phyloP scores from a whole-genome alignment of 352 stramenopile species.

The Phytopythium helicoides region DNA sequence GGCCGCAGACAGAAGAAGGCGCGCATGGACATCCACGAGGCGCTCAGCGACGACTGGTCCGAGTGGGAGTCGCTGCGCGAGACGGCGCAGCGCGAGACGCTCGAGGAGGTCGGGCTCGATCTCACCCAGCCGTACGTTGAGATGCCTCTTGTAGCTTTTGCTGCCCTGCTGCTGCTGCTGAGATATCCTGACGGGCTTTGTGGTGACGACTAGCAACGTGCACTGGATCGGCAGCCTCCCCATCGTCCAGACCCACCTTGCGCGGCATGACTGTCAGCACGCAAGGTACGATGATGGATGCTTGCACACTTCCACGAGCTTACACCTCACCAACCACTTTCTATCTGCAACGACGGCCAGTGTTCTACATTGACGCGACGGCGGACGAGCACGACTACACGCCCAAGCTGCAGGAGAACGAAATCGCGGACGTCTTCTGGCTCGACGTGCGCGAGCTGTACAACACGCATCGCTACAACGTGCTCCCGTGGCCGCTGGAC shows the following conservation, averaged over 20 bases:
- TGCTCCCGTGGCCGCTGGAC: constrained; percentile 56
- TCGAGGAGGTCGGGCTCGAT: constrained; percentile 81
- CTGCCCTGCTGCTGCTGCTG: too few species aligned
- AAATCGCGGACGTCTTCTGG: constrained; percentile 83
- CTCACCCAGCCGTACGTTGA: constrained; percentile 61
- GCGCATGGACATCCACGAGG: constrained; percentile 27
- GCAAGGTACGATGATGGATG: too few species aligned
- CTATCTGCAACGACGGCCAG: too few species aligned
- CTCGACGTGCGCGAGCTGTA: constrained; percentile 79
- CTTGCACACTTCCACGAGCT: too few species aligned
- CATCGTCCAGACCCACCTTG: constrained; percentile 57
- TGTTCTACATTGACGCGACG: constrained; percentile 68
- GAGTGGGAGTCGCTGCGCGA: constrained; percentile 68
- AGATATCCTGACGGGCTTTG: too few species aligned
- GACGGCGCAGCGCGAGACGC: constrained; percentile 71
- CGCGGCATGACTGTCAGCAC: constrained; percentile 64
- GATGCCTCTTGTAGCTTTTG: too few species aligned
- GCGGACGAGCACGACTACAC: constrained; percentile 46
- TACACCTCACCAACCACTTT: too few species aligned
- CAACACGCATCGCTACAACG: constrained; percentile 49
- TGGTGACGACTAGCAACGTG: too few species aligned
- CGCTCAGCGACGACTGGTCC: constrained; percentile 30
- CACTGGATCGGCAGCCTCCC: constrained; percentile 66
- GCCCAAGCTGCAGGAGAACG: constrained; percentile 50
- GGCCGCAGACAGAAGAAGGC: constrained; percentile 65